Percentiles rank a stretch among this genome's conserved stretches.
These are phyloP conservation scores for Dendrobium nobile DNA, from an alignment of 106 monocot genomes.

Conservation along the genomic window DNA sequence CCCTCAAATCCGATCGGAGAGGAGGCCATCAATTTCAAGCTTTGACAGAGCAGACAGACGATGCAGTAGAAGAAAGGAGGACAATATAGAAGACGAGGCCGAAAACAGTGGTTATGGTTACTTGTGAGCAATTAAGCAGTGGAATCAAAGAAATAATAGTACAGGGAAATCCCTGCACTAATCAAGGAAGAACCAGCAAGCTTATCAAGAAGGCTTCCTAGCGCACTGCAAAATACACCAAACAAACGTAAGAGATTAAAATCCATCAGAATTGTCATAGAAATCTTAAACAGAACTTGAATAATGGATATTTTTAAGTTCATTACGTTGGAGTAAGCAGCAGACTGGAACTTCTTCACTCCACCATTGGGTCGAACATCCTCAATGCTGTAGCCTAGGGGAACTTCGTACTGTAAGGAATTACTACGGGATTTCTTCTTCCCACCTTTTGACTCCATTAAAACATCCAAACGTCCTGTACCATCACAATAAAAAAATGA, in stretches of 20 bases:
- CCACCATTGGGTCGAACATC: conserved; percentile 89
- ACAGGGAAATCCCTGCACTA: conserved; percentile 35
- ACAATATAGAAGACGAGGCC: conserved; percentile 8
- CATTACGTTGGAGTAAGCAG: conserved; percentile 92
- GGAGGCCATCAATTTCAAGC: conserved; percentile 25
- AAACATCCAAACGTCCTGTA: conserved; percentile 58
- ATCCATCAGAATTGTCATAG: neutral
- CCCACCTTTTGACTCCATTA: conserved; percentile 94
- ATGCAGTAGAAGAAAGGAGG: conserved; percentile 6
- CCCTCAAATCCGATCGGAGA: conserved; percentile 91
- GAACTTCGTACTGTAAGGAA: conserved; percentile 71
- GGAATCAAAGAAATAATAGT: conserved; percentile 7
- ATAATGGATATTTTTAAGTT: neutral
- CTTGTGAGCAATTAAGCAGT: conserved; percentile 44
- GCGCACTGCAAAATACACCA: conserved; percentile 52
- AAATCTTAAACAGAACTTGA: neutral
- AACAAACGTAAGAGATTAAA: neutral
- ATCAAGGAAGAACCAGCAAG: conserved; percentile 11
- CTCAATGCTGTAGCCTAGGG: conserved; percentile 90
- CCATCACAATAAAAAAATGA: conserved; percentile 3
- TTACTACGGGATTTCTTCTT: conserved; percentile 74
- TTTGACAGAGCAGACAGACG: neutral
- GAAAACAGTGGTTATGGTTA: conserved; percentile 16
- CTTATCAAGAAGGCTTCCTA: conserved; percentile 81
- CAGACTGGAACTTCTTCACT: conserved; percentile 94